phyloP scores from a whole-genome alignment of 306 rosid species.

The Dicorynia guianensis region DNA sequence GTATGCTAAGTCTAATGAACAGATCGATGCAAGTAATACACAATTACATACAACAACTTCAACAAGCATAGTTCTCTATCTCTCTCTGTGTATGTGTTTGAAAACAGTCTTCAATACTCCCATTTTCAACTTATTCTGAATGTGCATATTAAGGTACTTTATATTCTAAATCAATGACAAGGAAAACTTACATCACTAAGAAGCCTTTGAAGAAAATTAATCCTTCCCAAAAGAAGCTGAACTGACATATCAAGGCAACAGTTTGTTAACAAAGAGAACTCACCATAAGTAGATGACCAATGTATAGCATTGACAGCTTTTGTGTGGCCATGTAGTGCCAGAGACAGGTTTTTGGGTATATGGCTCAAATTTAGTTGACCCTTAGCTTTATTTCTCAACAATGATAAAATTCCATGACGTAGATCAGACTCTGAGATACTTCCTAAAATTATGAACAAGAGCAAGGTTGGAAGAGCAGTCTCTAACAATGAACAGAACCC shows the following conservation, averaged over 20 bases:
- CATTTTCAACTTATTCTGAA: constrained; percentile 28
- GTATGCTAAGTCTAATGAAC: constrained; percentile 73
- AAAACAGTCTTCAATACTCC: constrained; percentile 27
- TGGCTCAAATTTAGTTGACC: constrained; percentile 39
- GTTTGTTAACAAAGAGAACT: constrained; percentile 34
- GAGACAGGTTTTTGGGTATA: constrained; percentile 57
- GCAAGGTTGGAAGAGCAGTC: constrained; percentile 24
- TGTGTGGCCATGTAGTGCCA: constrained; percentile 58
- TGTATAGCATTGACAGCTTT: constrained; percentile 79
- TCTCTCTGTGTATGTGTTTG: background rate
- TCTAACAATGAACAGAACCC: constrained; percentile 21
- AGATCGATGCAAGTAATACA: constrained; percentile 52
- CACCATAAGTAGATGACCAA: constrained; percentile 85
- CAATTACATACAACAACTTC: constrained; percentile 35
- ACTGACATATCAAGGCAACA: constrained; percentile 28
- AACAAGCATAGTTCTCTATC: constrained; percentile 28
- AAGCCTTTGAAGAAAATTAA: constrained; percentile 21
- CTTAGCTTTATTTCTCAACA: constrained; percentile 63
- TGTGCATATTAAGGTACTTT: constrained; percentile 6
- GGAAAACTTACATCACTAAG: constrained; percentile 14
- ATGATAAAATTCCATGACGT: constrained; percentile 53
- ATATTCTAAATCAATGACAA: constrained; percentile 5
- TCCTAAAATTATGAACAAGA: constrained; percentile 54
- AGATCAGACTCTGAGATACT: constrained; percentile 65
- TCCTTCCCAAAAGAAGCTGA: background rate